These are phyloP conservation scores for Nicotiana obtusifolia DNA, from an alignment of 257 asterid species.

Conservation along the genomic window DNA sequence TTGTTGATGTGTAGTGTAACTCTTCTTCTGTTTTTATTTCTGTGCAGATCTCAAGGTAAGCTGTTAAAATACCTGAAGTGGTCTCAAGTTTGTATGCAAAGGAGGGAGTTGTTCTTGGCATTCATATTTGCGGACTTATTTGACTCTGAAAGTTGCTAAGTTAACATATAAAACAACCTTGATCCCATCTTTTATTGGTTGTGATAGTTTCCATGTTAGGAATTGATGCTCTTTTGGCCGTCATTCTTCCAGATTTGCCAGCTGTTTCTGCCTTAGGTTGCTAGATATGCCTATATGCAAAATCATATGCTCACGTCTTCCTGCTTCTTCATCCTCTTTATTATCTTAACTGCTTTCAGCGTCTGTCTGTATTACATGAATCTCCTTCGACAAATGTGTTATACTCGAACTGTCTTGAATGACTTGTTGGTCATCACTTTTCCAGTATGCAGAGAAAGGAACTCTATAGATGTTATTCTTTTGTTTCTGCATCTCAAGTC, in stretches of 20 bases:
- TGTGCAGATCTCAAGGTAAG: slow-evolving; percentile 84
- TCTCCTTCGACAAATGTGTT: background rate
- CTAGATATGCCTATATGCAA: slow-evolving; percentile 2
- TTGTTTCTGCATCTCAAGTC: background rate
- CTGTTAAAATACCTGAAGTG: slow-evolving; percentile 29
- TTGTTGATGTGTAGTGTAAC: background rate
- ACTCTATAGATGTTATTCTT: background rate
- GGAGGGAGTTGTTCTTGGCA: slow-evolving; percentile 25
- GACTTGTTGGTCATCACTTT: background rate
- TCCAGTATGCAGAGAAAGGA: background rate
- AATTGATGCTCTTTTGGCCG: background rate
- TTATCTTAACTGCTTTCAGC: background rate
- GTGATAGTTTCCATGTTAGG: slow-evolving; percentile 4
- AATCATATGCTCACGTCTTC: background rate
- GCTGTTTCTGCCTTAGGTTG: background rate
- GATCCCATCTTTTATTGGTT: slow-evolving; percentile 7
- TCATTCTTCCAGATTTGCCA: background rate
- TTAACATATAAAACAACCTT: background rate
- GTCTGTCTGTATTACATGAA: background rate
- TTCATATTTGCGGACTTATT: background rate
- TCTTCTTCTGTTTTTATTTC: slow-evolving; percentile 11
- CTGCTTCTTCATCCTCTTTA: background rate
- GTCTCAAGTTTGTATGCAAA: slow-evolving; percentile 25
- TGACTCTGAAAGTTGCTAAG: slow-evolving; percentile 1
- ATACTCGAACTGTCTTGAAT: background rate